Conservation (phyloP, 2,329 filamentous ascomycete species). For the Trichoderma simmonsii region DNA sequence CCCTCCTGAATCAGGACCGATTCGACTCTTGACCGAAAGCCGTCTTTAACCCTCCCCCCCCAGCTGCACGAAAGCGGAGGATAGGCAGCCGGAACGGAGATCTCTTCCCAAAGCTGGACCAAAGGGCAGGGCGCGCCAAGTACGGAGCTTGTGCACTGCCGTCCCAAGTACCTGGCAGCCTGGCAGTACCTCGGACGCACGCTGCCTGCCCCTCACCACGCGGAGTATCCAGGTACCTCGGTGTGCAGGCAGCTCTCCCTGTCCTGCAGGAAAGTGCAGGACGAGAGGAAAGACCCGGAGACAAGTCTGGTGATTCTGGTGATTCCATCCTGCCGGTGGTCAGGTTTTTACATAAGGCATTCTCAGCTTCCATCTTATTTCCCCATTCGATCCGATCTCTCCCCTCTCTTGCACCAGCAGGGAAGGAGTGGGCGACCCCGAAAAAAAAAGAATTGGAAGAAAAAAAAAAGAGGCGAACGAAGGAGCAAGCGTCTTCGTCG, state of each 20-base stretch:
- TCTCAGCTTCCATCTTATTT: background rate
- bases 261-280: background rate
- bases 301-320: background rate
- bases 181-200: conserved; percentile 1
- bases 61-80: conserved; percentile 15
- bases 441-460: background rate
- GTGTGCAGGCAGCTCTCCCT: background rate
- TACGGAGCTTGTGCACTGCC: background rate
- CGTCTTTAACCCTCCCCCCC: background rate
- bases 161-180: background rate
- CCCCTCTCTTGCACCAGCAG: background rate
- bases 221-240: background rate
- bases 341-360: background rate
- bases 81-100: conserved; percentile 9
- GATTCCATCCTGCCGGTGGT: background rate
- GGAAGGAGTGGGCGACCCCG: background rate
- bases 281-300: background rate
- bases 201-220: background rate
- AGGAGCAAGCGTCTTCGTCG: background rate
- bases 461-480: background rate
- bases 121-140: background rate
- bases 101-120: conserved; percentile 11
- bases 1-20: conserved; percentile 11
- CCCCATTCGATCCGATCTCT: background rate
- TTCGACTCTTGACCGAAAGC: conserved; percentile 1